These are phyloP conservation scores for Peterozyma xylosa DNA, from an alignment of 805 yeast species.

Conservation along the genomic window DNA sequence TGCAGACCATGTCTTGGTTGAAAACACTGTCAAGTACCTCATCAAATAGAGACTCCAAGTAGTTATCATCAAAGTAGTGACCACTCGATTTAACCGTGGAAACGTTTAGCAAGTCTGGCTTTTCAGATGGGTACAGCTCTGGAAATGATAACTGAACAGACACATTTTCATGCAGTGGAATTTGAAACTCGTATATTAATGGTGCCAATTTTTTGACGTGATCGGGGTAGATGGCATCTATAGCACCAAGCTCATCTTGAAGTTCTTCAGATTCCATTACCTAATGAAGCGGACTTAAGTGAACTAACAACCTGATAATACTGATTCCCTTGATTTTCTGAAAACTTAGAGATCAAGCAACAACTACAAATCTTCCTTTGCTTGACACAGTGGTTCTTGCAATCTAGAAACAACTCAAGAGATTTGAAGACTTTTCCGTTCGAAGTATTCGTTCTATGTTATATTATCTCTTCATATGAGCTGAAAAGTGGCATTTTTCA, in stretches of 20 bases:
- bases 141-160: slow-evolving; percentile 70
- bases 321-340: too few relatives aligned
- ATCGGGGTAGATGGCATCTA: slow-evolving; percentile 82
- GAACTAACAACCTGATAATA: too few relatives aligned
- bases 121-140: slow-evolving; percentile 52
- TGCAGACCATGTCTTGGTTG: slow-evolving; percentile 57
- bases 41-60: slow-evolving; percentile 37
- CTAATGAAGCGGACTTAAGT: not conserved
- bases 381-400: too few relatives aligned
- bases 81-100: slow-evolving; percentile 13
- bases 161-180: slow-evolving; percentile 59
- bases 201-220: slow-evolving; percentile 32
- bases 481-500: not conserved
- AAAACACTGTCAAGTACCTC: slow-evolving; percentile 49
- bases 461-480: not conserved
- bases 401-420: too few relatives aligned
- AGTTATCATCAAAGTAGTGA: slow-evolving; percentile 30
- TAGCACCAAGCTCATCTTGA: slow-evolving; percentile 69
- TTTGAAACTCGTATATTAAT: slow-evolving; percentile 34
- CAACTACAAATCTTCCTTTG: too few relatives aligned
- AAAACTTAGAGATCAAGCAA: too few relatives aligned
- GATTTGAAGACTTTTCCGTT: too few relatives aligned
- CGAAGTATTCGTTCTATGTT: too few relatives aligned
- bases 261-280: slow-evolving; percentile 37
- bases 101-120: slow-evolving; percentile 61